Base-by-base conservation (phyloP, 371 early-diverging fungal species). In the Catenaria anguillulae region DNA sequence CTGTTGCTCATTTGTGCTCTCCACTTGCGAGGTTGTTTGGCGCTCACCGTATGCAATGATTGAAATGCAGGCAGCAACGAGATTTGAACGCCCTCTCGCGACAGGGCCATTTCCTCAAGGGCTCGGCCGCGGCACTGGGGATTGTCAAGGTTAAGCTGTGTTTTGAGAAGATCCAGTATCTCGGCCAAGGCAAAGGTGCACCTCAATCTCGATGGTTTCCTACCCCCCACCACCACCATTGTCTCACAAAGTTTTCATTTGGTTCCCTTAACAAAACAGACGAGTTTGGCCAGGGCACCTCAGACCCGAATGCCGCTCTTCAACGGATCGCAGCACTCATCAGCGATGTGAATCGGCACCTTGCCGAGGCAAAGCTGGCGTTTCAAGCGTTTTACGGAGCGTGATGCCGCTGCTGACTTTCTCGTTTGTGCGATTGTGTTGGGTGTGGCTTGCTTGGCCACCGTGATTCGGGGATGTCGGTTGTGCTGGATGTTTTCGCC, bases 71-170 rank as follows among this genome's bases (percentile, higher is more conserved):
- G 10, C 45, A 43, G 21, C 45, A 43, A 43, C 12, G 84, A 55
- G 85, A 93, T 66, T 74, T 92, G 19, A 63, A 68, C 0, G 75
- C 79, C 65, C 75, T 92, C 17, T 88, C 88, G 26, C 74, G 82
- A 48, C 77, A 88, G 42, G 94, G 92, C 3, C 94, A 93, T 65
- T 93, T 89, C 66, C 75, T 92, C 55, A 93, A 93, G 67, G 94
- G 94, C 23, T 86, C 87, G 61, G 90, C 92, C 29, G 90, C 91
- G 21, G 86, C 90, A 6, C 78, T 93, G 52, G 94, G 94, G 15
- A 71, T 93, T 50, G 82, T 71, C 62, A 86, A 84, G 71, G 86
- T 93, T 60, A 83, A 83, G 65, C 83, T 77, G 56, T 80, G 83
- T 33, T 92, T 90, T 68, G 92, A 91, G 72, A 79, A 84, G 63